Conservation (phyloP, 179 eudicot species). For the Heliamphora pulchella region DNA sequence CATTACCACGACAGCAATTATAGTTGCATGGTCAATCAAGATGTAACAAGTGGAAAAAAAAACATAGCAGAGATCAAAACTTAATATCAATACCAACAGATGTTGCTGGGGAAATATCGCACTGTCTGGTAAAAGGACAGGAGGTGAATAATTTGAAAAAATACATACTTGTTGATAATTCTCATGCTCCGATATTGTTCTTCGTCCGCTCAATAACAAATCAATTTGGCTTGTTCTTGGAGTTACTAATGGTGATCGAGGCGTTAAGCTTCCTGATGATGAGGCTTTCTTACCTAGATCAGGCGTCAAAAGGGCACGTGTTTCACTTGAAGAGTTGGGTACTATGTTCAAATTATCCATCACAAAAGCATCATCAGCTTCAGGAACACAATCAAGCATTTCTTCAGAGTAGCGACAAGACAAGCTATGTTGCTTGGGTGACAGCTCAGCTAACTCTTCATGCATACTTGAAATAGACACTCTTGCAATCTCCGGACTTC, state of each 20-base stretch:
- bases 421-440: slow-evolving; percentile 41
- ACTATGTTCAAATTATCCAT: slow-evolving; percentile 38
- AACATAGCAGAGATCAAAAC: slow-evolving; percentile 1
- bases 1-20: not conserved
- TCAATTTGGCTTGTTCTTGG: slow-evolving; percentile 84
- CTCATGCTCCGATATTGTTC: slow-evolving; percentile 72
- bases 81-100: not conserved
- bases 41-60: not conserved
- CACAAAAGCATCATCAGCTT: slow-evolving; percentile 36
- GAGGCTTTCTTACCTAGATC: slow-evolving; percentile 44
- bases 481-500: slow-evolving; percentile 47
- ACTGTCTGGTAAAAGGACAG: not conserved
- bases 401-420: slow-evolving; percentile 44
- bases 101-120: not conserved
- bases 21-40: not conserved
- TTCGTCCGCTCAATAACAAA: slow-evolving; percentile 53
- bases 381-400: slow-evolving; percentile 50
- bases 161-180: slow-evolving; percentile 67
- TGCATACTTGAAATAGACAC: slow-evolving; percentile 39
- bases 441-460: slow-evolving; percentile 44
- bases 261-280: slow-evolving; percentile 70
- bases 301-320: slow-evolving; percentile 24
- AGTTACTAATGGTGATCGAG: slow-evolving; percentile 76
- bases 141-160: not conserved
- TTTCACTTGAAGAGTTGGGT: slow-evolving; percentile 35